Base-by-base conservation (phyloP, 352 stramenopile genomes). In the Phytophthora sansomeana region DNA sequence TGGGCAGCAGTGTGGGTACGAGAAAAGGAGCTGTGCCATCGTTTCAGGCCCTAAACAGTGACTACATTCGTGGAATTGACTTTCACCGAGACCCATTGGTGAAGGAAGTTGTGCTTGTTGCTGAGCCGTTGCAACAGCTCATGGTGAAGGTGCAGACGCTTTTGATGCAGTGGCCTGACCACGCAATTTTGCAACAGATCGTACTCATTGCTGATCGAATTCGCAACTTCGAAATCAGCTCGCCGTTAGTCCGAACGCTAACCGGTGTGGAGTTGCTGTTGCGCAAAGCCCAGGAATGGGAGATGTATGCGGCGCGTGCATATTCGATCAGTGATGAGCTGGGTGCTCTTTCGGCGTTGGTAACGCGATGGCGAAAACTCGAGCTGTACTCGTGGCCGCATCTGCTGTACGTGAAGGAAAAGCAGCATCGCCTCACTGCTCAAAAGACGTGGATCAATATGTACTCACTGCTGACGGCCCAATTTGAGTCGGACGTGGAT, bases 261-360 rank as follows among this genome's bases (percentile, higher is more conserved):
- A 95, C 91, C 36, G 97, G 96, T 26, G 80, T 99, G 10, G 97
- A 99, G 73, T 76, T 99, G 3, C 77, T 99, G 35, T 75, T 99
- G 21, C 85, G 90, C 17, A 98, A 99, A 59, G 90, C 98, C 5
- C 97, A 99, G 72, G 97, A 99, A 39, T 99, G 98, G 98, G 97
- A 99, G 61, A 90, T 97, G 48, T 97, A 99, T 67, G 96, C 97
- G 9, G 96, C 96, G 24, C 78, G 87, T 6, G 79, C 95, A 4
- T 97, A 98, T 33, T 93, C 93, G 47, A 90, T 99, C 19, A 87
- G 91, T 5, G 84, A 90, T 17, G 82, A 98, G 63, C 83, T 99
- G 5, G 59, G 75, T 32, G 81, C 94, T 42, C 82, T 99, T 4
- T 98, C 93, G 29, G 76, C 80, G 7, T 77, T 99, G 13, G 97